A percentile compares a stretch with the other conserved stretches of the same genome.
These are phyloP conservation scores for Diaporthe eres DNA, from an alignment of 2,329 filamentous ascomycete species.

Conservation along the genomic window DNA sequence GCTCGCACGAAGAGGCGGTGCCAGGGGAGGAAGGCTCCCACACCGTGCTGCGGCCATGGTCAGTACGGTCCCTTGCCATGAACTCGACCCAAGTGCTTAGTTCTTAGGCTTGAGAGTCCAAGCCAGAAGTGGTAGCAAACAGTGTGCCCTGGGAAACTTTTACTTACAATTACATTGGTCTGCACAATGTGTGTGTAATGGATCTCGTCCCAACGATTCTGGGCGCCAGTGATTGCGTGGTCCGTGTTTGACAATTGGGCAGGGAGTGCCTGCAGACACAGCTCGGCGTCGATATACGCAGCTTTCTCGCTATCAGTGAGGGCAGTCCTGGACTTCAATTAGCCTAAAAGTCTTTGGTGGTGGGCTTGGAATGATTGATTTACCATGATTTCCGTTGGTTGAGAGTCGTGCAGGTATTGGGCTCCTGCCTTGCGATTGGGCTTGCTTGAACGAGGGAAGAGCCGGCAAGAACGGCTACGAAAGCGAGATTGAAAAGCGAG, in stretches of 20 bases:
- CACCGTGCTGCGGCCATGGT: background rate
- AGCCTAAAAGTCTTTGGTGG: rapidly evolving
- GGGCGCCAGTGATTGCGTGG: background rate
- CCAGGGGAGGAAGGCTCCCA: constrained; percentile 5
- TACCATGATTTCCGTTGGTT: constrained; percentile 14
- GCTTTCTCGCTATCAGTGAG: background rate
- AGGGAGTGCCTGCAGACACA: constrained; percentile 1
- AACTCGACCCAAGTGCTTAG: no score
- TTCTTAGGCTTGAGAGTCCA: background rate
- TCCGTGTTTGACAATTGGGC: background rate
- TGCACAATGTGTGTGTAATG: constrained; percentile 3
- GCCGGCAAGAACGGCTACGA: background rate
- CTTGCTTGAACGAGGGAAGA: background rate
- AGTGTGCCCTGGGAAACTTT: background rate
- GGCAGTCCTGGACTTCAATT: background rate
- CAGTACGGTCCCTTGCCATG: background rate
- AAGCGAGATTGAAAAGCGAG: background rate
- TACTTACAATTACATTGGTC: background rate
- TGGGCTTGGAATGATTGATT: background rate
- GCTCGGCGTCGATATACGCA: background rate
- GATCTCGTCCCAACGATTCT: constrained; percentile 3
- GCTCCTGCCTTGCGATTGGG: background rate
- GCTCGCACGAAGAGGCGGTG: background rate
- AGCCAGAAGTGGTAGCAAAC: background rate
- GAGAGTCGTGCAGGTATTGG: background rate